These are phyloP conservation scores for Apophysomyces sp. DNA, from an alignment of 371 early-diverging fungal genomes.

Conservation along the genomic window DNA sequence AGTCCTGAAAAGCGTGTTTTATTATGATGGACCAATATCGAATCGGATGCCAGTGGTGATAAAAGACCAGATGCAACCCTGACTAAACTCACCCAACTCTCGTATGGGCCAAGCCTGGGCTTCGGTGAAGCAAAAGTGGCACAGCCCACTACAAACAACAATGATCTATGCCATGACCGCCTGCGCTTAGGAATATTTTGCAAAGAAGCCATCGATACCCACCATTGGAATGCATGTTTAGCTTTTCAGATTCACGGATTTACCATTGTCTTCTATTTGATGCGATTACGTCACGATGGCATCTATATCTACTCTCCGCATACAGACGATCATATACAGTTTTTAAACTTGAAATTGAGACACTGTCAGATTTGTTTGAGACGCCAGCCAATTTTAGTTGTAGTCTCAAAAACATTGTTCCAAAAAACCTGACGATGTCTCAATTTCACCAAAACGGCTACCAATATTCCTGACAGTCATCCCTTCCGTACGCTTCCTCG, in stretches of 20 bases:
- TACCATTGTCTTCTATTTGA: conserved; percentile 21
- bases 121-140: conserved; percentile 26
- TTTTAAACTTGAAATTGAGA: too few species aligned
- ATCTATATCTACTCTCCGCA: too few species aligned
- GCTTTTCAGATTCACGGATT: conserved; percentile 24
- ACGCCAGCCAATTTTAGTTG: too few species aligned
- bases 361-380: too few species aligned
- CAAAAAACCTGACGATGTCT: too few species aligned
- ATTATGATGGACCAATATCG: conserved; percentile 19
- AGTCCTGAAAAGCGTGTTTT: conserved; percentile 16
- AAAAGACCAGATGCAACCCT: conserved; percentile 23
- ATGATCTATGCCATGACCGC: conserved; percentile 19
- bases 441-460: too few species aligned
- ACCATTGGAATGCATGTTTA: conserved; percentile 16
- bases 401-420: too few species aligned
- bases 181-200: conserved; percentile 18
- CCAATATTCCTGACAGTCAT: too few species aligned
- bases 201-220: conserved; percentile 20
- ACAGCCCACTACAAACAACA: conserved; percentile 21
- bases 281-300: conserved; percentile 20
- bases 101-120: conserved; percentile 23
- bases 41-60: conserved; percentile 19
- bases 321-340: too few species aligned
- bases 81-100: conserved; percentile 18
- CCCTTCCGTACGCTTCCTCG: too few species aligned